Evolutionary conservation across 768 basidiomycete genomes (phyloP).

Genomic region (Porphyrellus cyaneotinctus): DNA sequence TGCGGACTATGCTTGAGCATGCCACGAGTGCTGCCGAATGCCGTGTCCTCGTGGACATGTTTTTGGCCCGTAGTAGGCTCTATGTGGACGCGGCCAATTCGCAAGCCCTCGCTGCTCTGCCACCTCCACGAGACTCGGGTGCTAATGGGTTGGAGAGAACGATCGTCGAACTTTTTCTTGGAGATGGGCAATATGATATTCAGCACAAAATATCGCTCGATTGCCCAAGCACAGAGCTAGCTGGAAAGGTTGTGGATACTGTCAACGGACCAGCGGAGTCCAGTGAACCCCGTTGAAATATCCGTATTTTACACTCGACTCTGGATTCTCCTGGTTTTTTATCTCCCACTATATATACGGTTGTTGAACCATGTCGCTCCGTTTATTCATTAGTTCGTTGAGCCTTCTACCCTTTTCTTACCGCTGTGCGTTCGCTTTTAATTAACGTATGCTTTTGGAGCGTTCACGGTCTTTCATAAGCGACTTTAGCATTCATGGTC

Average conservation of each 20-base stretch:
- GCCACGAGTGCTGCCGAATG: conserved; percentile 82
- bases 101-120: conserved; percentile 31
- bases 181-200: conserved; percentile 17
- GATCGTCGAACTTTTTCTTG: conserved; percentile 46
- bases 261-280: neutral
- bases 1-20: conserved; percentile 60
- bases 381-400: conserved; percentile 13
- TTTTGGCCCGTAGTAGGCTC: conserved; percentile 60
- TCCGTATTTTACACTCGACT: conserved; percentile 1
- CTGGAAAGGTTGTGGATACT: neutral
- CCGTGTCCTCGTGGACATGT: conserved; percentile 79
- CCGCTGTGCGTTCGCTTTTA: conserved; percentile 11
- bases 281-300: conserved; percentile 16
- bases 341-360: conserved; percentile 12
- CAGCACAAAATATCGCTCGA: neutral
- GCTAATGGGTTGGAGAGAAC: conserved; percentile 39
- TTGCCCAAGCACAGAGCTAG: neutral
- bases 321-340: conserved; percentile 6
- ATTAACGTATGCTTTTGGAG: conserved; percentile 14
- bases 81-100: conserved; percentile 28
- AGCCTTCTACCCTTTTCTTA: conserved; percentile 5
- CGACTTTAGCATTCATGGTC: neutral
- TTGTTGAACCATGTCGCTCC: conserved; percentile 11
- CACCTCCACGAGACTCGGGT: conserved; percentile 33
- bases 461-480: neutral